Evolutionary conservation across 164 flowering plant species (phyloP), one percentile per base, ranked within the genome.

Genomic region (Platanus orientalis): DNA sequence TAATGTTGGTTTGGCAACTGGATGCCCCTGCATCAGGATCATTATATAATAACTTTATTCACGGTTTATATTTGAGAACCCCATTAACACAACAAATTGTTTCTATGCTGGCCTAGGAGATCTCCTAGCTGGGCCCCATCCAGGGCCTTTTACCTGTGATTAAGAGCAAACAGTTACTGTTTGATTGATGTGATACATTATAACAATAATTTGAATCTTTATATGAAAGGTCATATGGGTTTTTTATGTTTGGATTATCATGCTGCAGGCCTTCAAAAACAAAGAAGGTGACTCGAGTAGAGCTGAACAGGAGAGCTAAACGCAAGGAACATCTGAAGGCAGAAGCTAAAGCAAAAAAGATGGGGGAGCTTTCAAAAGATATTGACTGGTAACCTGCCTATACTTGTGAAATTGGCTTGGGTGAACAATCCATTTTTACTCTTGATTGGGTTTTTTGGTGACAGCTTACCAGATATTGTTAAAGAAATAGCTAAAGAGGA

Each of bases 401-500:
- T 51, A 24, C 44, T 56, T 65, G 23, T 32, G 5, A 44, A 32
- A 20, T 11, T 52, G 28, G 13, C 32, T 69, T 51, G 6, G 11
- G 19, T 24, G n/a, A 16, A 24, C 26, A 57, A 28, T 29, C 6
- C 23, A 20, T 51, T 30, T 11, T 58, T 45, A 10, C 13, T 32
- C 23, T 40, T 70, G 54, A 7, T 55, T 49, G 45, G 34, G 1
- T 63, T 5, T 63, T 58, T 21, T 52, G 30, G 30, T 55, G 50
- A 51, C 76, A 94, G 99, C 73, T 70, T 94, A 59, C 82, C 93
- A 19, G 80, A 86, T 57, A 94, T 94, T 60, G 68, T 94, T 21
- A 57, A 86, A 71, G 94, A 94, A 79, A 89, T 94, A 70, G 92
- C 86, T 1, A 69, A 84, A 60, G 99, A 94, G 65, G 96, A 94